Evolutionary conservation across 2,329 filamentous ascomycete genomes (phyloP), one percentile per base, ranked within the genome.

Genomic region (Sporothrix brasiliensis): DNA sequence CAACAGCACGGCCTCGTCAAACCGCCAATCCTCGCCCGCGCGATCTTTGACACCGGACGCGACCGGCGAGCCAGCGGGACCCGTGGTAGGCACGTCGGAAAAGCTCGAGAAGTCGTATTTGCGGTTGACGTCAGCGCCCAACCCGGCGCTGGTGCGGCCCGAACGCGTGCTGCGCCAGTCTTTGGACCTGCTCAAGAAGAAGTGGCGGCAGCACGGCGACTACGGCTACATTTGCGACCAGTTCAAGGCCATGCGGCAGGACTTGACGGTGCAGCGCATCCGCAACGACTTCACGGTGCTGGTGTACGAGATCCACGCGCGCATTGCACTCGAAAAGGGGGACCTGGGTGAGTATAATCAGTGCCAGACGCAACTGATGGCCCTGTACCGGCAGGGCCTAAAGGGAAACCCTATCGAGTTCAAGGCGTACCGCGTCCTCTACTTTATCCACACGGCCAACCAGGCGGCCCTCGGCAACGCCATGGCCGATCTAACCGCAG

Each of bases 281-380:
- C 94, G 93, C 82, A 97, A 93, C 81, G 92, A 96, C 68, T 98
- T 99, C 79, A 98, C 95, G 34, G 94, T 98, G 74, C 91, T 88
- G 73, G 95, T 97, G 63, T 99, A 99, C 81, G 95, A 99, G 83
- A 96, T 94, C 73, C 95, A 99, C 82, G 95, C 94, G 74, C 91
- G 95, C 72, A 98, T 99, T 82, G 95, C 95, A 75, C 86, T 99
- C 81, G 94, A 99, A 82, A 97, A 96, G 87, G 93, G 92, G 83
- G 95, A 99, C 85, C 88, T 98, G 85, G 94, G 95, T 99, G 95
- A 99, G 95, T 99, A 99, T 95, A 99, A 99, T 85, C 95, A 99
- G 87, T 99, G 95, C 82, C 95, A 99, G 85, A 98, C 95, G 77
- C 95, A 99, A 84, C 86, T 99, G 79, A 92, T 93, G 81, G 93